A percentile compares a stretch with the other conserved stretches of the same genome.
Conservation (phyloP, 1,284 basidiomycete genomes). For the Takashimella koratensis region DNA sequence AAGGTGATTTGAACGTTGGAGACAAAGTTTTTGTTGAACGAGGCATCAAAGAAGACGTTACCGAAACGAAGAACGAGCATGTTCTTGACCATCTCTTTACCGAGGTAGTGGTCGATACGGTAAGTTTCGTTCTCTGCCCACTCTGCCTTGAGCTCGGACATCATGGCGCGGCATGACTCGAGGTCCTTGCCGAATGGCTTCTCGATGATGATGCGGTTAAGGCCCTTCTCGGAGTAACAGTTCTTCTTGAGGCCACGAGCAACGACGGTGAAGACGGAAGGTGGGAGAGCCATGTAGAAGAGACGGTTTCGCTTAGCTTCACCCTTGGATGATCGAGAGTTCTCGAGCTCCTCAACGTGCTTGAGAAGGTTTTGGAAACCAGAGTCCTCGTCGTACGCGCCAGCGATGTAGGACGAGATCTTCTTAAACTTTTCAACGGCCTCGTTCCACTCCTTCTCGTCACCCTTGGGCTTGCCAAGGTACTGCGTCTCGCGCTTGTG, state of each 20-base stretch:
- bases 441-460: conserved; percentile 51
- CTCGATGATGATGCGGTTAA: conserved; percentile 90
- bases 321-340: conserved; percentile 52
- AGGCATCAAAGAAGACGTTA: conserved; percentile 78
- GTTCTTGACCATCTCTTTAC: conserved; percentile 99
- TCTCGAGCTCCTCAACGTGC: conserved; percentile 73
- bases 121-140: conserved; percentile 96
- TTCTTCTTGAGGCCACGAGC: conserved; percentile 74
- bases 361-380: conserved; percentile 73
- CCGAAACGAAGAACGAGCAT: conserved; percentile 89
- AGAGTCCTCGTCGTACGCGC: conserved; percentile 77
- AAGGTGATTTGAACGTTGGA: conserved; percentile 96
- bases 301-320: conserved; percentile 62
- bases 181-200: conserved; percentile 96
- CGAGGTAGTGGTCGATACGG: conserved; percentile 96
- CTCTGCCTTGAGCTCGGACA: conserved; percentile 71
- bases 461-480: conserved; percentile 71
- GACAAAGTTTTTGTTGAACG: conserved; percentile 91
- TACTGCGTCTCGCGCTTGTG: conserved; percentile 75
- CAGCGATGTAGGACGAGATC: conserved; percentile 73
- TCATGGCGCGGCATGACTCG: conserved; percentile 75
- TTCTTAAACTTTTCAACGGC: conserved; percentile 77
- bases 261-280: conserved; percentile 86
- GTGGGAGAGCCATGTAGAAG: conserved; percentile 92
- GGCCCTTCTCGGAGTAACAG: conserved; percentile 67